Base-by-base conservation (phyloP, 2,329 filamentous ascomycete genomes). In the Colletotrichum cordylinicola region DNA sequence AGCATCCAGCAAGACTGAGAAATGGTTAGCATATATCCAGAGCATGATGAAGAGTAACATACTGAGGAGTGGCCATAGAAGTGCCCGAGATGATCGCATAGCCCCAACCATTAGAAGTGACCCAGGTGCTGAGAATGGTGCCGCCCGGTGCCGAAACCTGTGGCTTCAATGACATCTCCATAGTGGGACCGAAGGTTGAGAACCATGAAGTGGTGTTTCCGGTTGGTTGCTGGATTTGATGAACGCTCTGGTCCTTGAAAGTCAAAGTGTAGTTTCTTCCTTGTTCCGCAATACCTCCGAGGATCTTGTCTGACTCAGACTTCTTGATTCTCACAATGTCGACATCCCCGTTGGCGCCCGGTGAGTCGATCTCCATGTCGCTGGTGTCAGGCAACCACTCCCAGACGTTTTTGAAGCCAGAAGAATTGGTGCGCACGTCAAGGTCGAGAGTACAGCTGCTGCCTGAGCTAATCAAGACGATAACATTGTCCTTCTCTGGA, bases 21-120 rank as follows among this genome's bases (percentile, higher is more conserved):
- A 24, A n/a, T 8, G 1, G 24, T 61, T 27, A 64, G 65, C 9
- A 4, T 21, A 39, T 12, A 13, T 29, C 6, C 18, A 24, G 35
- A 24, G 8, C 16, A 31, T 3, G n/a, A 4, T 58, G 15, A 29
- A 31, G 15, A 9, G 16, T 18, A 9, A 70, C 71, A 27, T 73
- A 73, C 71, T 71, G 72, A 21, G 72, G 69, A 4, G 73, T 72
- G 6, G 73, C 67, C 73, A 75, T 75, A 7, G 73, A 75, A 13
- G 73, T 75, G 13, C 68, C 62, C n/a, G 73, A 75, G 16, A 75
- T 75, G 37, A 75, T 65, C 9, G 68, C 73, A 29, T 75, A 75
- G 24, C 73, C 69, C 68, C 67, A 72, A 15, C 68, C 68, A 16
- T 75, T 64, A 3, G 73, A 75, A 31, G 73, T 72, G 4, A 75